These are phyloP conservation scores for Epichloe gansuensis DNA, from an alignment of 2,329 filamentous ascomycete genomes.

Conservation along the genomic window DNA sequence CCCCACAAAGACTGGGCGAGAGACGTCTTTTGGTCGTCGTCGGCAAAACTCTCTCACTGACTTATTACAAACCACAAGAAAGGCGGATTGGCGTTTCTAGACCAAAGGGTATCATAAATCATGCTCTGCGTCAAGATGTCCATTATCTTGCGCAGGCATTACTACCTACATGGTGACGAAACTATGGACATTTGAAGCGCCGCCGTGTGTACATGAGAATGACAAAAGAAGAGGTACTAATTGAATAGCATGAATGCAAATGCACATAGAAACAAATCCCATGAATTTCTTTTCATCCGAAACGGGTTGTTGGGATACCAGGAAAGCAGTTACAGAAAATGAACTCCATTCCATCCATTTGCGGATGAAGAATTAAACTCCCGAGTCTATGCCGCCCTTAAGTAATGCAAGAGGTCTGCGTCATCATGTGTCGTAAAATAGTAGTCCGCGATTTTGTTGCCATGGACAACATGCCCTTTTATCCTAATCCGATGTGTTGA, in stretches of 20 bases:
- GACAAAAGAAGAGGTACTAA: background rate
- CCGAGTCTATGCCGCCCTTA: constrained; percentile 24
- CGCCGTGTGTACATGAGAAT: background rate
- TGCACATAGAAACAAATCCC: background rate
- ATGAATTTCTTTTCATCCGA: background rate
- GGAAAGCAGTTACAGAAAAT: background rate
- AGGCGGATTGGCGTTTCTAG: background rate
- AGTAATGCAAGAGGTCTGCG: constrained; percentile 17
- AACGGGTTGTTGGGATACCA: background rate
- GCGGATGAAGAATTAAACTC: constrained; percentile 16
- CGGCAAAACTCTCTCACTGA: too few relatives aligned
- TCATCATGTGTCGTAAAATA: constrained; percentile 18
- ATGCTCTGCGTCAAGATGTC: background rate
- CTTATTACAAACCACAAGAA: background rate
- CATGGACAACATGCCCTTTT: constrained; percentile 3
- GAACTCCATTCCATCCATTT: constrained; percentile 21
- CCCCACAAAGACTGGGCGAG: background rate
- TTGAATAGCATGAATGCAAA: background rate
- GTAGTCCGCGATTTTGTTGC: constrained; percentile 12
- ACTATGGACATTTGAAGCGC: background rate
- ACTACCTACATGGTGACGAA: constrained; percentile 1
- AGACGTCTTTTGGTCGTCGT: too few relatives aligned
- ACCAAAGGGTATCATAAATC: background rate
- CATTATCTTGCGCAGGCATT: background rate
- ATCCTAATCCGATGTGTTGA: background rate